A percentile compares a stretch with the other conserved stretches of the same genome.
Conservation (phyloP, 148 eudicot genomes). For the Cornus kousa region DNA sequence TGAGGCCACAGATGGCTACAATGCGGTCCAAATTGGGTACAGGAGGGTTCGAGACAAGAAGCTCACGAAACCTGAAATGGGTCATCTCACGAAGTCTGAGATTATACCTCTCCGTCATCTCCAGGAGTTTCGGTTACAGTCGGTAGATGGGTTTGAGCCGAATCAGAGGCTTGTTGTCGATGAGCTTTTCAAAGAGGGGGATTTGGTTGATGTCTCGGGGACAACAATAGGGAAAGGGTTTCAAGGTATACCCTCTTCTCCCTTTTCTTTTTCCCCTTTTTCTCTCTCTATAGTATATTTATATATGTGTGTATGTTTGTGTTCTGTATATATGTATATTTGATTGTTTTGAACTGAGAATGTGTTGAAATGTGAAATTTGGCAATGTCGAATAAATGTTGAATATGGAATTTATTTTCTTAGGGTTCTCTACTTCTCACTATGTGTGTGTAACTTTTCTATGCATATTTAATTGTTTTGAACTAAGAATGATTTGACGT, state of each 20-base stretch:
- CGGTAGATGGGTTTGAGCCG: conserved; percentile 66
- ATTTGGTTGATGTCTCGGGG: conserved; percentile 85
- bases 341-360: not conserved
- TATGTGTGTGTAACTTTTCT: no score
- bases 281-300: not conserved
- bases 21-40: conserved; percentile 88
- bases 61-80: conserved; percentile 79
- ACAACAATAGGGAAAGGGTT: conserved; percentile 96
- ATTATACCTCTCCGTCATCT: conserved; percentile 85
- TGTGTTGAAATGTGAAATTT: no score
- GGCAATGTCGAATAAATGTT: no score
- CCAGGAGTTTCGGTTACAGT: conserved; percentile 75
- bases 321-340: not conserved
- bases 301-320: not conserved
- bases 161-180: conserved; percentile 57
- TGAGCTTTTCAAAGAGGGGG: conserved; percentile 86
- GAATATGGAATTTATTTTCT: no score
- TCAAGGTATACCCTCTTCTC: conserved; percentile 38
- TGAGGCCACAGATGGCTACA: conserved; percentile 82
- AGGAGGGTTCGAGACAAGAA: conserved; percentile 80
- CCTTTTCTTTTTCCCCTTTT: not conserved
- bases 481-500: not conserved
- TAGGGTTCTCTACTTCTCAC: no score
- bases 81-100: conserved; percentile 71
- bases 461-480: no score